Evolutionary conservation across 352 stramenopile species (phyloP).

Genomic region (Phytophthora litchii): DNA sequence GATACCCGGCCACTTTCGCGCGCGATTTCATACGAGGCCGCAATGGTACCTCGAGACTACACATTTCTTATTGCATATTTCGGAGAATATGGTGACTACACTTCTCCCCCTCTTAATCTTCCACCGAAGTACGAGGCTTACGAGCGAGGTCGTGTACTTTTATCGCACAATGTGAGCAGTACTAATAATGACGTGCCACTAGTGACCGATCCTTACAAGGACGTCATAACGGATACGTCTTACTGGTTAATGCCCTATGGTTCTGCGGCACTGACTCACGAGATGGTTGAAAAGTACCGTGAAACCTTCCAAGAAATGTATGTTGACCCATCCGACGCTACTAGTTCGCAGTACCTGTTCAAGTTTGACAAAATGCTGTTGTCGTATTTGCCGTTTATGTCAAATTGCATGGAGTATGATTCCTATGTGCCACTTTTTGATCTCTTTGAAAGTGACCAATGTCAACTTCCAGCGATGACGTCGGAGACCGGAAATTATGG

Average conservation of each 20-base stretch:
- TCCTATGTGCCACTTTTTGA: conserved; percentile 94
- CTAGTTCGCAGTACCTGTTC: conserved; percentile 62
- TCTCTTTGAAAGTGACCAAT: conserved; percentile 92
- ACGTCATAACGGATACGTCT: conserved; percentile 54
- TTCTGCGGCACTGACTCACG: conserved; percentile 76
- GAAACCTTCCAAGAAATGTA: conserved; percentile 95
- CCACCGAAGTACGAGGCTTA: conserved; percentile 93
- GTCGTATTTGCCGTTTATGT: conserved; percentile 96
- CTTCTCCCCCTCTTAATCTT: conserved; percentile 92
- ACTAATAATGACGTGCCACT: conserved; percentile 54
- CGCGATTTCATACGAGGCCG: conserved; percentile 86
- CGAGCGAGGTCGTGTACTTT: conserved; percentile 92
- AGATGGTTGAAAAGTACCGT: conserved; percentile 93
- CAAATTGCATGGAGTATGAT: conserved; percentile 96
- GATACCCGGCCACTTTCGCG: conserved; percentile 78
- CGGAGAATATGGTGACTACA: conserved; percentile 58
- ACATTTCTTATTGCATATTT: conserved; percentile 92
- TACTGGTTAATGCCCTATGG: conserved; percentile 81
- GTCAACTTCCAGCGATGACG: conserved; percentile 84
- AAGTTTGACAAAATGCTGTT: conserved; percentile 88
- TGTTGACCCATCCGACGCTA: conserved; percentile 50
- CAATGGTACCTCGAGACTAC: conserved; percentile 83
- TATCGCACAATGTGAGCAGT: conserved; percentile 93
- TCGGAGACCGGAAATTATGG: conserved; percentile 69
- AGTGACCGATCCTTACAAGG: conserved; percentile 72